Evolutionary conservation across 805 yeast species (phyloP).

Genomic region (Saturnispora serradocipensis): DNA sequence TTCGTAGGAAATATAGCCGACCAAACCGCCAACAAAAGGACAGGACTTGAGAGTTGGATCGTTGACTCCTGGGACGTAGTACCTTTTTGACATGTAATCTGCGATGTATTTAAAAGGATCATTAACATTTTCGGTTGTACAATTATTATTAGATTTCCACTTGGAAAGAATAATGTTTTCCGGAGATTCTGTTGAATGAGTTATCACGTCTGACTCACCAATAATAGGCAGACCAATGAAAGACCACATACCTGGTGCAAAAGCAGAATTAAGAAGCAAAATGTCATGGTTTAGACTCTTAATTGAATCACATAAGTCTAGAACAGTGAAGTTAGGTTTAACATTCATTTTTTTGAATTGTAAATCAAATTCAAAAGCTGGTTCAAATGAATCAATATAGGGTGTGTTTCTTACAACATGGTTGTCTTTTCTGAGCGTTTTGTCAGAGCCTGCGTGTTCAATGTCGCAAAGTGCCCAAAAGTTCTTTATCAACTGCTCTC

Average conservation of each 20-base stretch:
- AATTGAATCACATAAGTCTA: slow-evolving; percentile 42
- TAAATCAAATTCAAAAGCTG: slow-evolving; percentile 8
- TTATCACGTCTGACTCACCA: slow-evolving; percentile 37
- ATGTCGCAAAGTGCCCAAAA: slow-evolving; percentile 38
- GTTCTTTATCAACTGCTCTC: slow-evolving; percentile 48
- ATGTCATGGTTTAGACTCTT: slow-evolving; percentile 33
- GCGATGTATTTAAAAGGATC: slow-evolving; percentile 50
- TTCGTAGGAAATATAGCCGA: slow-evolving; percentile 84
- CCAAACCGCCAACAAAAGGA: slow-evolving; percentile 86
- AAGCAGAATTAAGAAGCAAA: slow-evolving; percentile 65
- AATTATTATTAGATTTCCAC: slow-evolving; percentile 18
- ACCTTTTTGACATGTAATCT: slow-evolving; percentile 33
- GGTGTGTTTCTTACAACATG: slow-evolving; percentile 21
- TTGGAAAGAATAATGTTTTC: slow-evolving; percentile 21
- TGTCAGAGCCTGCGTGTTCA: slow-evolving; percentile 26
- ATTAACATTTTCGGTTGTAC: slow-evolving; percentile 6
- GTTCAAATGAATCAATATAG: slow-evolving; percentile 14
- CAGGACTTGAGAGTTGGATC: slow-evolving; percentile 30
- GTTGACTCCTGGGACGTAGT: slow-evolving; percentile 21
- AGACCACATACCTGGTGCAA: slow-evolving; percentile 81
- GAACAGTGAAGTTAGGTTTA: slow-evolving; percentile 4
- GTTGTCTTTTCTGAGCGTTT: slow-evolving; percentile 9
- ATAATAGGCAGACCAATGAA: slow-evolving; percentile 64
- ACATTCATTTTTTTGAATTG: slow-evolving; percentile 12
- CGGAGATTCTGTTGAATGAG: slow-evolving; percentile 49